Percentiles rank a stretch among this genome's conserved stretches.
These are phyloP conservation scores for Macrocystidia cucumis DNA, from an alignment of 1,284 basidiomycete genomes.

Conservation along the genomic window DNA sequence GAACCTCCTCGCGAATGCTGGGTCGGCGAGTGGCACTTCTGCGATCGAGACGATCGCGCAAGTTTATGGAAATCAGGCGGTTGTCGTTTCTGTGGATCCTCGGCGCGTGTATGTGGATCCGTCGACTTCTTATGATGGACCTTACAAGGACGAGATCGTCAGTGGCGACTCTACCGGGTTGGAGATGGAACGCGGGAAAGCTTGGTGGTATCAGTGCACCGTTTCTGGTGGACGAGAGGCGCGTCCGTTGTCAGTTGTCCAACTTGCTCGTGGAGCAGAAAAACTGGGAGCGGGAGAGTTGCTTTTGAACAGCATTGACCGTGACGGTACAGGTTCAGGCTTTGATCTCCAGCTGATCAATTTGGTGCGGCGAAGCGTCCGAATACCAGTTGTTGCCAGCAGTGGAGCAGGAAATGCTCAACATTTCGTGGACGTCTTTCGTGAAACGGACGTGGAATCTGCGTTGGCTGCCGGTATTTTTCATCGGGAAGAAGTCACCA, in stretches of 20 bases:
- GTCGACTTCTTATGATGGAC: slow-evolving; percentile 58
- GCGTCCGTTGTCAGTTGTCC: slow-evolving; percentile 87
- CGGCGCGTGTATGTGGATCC: slow-evolving; percentile 81
- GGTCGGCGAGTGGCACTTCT: slow-evolving; percentile 62
- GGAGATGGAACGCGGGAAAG: slow-evolving; percentile 60
- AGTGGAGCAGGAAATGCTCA: slow-evolving; percentile 82
- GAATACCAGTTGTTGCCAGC: slow-evolving; percentile 91
- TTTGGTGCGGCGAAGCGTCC: slow-evolving; percentile 70
- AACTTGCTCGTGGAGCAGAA: slow-evolving; percentile 88
- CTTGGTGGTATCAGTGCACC: slow-evolving; percentile 99
- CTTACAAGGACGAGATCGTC: slow-evolving; percentile 63
- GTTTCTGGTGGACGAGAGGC: slow-evolving; percentile 88
- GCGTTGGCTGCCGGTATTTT: slow-evolving; percentile 98
- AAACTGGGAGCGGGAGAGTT: slow-evolving; percentile 92
- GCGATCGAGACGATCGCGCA: slow-evolving; percentile 91
- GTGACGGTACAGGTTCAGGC: slow-evolving; percentile 90
- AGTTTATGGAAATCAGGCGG: slow-evolving; percentile 93
- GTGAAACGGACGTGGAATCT: slow-evolving; percentile 78
- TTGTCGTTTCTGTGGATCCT: slow-evolving; percentile 97
- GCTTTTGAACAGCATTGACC: slow-evolving; percentile 93
- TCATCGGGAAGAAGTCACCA: slow-evolving; percentile 82
- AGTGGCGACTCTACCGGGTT: slow-evolving; percentile 39
- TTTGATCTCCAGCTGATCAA: slow-evolving; percentile 86
- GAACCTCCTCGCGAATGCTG: slow-evolving; percentile 56
- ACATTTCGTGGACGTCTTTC: slow-evolving; percentile 88